A percentile compares a stretch with the other conserved stretches of the same genome.
Conservation (phyloP, 495 filamentous ascomycete genomes). For the Bombardia bombarda region DNA sequence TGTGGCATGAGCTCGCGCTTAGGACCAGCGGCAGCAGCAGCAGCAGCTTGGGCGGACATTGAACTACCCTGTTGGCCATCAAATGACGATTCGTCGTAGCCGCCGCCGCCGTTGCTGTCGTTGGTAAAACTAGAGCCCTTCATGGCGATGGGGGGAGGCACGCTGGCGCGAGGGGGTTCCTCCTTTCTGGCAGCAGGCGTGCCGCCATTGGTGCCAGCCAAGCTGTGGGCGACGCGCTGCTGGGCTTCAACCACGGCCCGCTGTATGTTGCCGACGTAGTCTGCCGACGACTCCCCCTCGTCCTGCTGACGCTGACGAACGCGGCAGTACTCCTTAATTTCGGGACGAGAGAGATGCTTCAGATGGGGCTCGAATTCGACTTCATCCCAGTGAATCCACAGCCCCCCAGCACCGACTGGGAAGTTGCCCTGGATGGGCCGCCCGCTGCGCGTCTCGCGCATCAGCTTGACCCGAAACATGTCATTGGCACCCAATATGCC, state of each 20-base stretch:
- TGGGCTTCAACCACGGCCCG: slow-evolving; percentile 41
- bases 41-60: too few relatives aligned
- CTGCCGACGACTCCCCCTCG: slow-evolving; percentile 32
- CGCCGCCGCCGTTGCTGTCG: slow-evolving; percentile 5
- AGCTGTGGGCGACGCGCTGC: slow-evolving; percentile 25
- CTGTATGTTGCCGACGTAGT: slow-evolving; percentile 38
- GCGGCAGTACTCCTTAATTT: slow-evolving; percentile 48
- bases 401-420: slow-evolving; percentile 39
- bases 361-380: slow-evolving; percentile 42
- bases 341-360: slow-evolving; percentile 29
- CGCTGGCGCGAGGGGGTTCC: not conserved
- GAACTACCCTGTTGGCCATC: too few relatives aligned
- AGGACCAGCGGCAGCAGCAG: slow-evolving; percentile 2
- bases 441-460: slow-evolving; percentile 41
- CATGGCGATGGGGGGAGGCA: slow-evolving; percentile 12
- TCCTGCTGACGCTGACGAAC: slow-evolving; percentile 43
- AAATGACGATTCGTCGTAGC: slow-evolving; percentile 6
- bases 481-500: slow-evolving; percentile 45
- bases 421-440: slow-evolving; percentile 40
- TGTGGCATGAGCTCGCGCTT: not conserved
- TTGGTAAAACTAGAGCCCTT: slow-evolving; percentile 8
- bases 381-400: slow-evolving; percentile 51
- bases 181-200: slow-evolving; percentile 4
- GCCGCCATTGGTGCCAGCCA: too few relatives aligned
- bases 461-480: slow-evolving; percentile 47